phyloP scores from a whole-genome alignment of 495 filamentous ascomycete genomes.

The Corynascus novoguineensis region DNA sequence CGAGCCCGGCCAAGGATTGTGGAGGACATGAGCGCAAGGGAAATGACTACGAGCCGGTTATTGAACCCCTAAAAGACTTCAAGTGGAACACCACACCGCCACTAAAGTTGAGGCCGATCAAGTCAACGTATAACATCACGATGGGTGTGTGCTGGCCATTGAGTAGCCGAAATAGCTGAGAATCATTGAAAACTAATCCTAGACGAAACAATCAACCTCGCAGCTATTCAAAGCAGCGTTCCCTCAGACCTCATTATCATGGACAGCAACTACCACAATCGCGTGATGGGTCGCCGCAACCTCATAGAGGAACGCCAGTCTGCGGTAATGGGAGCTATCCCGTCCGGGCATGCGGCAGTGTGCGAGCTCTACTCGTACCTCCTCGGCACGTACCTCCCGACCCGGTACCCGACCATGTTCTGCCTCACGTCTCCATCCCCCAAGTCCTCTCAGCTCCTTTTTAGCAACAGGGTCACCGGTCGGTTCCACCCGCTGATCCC shows the following conservation, averaged over 20 bases:
- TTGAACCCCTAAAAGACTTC: conserved; percentile 54
- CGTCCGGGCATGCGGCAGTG: conserved; percentile 46
- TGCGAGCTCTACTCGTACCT: conserved; percentile 63
- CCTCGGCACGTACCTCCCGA: conserved; percentile 56
- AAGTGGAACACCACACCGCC: conserved; percentile 57
- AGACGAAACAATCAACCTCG: not conserved
- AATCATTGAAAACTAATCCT: not conserved
- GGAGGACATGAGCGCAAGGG: not conserved
- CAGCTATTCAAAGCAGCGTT: conserved; percentile 43
- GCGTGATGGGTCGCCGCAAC: conserved; percentile 49
- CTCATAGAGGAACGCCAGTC: conserved; percentile 46
- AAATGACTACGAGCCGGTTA: conserved; percentile 7
- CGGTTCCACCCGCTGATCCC: conserved; percentile 37
- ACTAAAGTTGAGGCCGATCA: conserved; percentile 60
- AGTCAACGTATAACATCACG: conserved; percentile 64
- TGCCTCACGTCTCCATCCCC: conserved; percentile 18
- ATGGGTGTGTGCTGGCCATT: conserved; percentile 52
- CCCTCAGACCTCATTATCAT: conserved; percentile 60
- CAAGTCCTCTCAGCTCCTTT: conserved; percentile 8
- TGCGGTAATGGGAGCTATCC: conserved; percentile 42
- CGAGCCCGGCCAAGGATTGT: not conserved
- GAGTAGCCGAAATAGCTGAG: not conserved
- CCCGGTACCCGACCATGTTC: conserved; percentile 62
- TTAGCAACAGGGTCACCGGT: conserved; percentile 46
- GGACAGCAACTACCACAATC: conserved; percentile 58